Percentiles rank a stretch among this genome's conserved stretches.
Conservation (phyloP, 179 eudicot genomes). For the Heliamphora pulchella region DNA sequence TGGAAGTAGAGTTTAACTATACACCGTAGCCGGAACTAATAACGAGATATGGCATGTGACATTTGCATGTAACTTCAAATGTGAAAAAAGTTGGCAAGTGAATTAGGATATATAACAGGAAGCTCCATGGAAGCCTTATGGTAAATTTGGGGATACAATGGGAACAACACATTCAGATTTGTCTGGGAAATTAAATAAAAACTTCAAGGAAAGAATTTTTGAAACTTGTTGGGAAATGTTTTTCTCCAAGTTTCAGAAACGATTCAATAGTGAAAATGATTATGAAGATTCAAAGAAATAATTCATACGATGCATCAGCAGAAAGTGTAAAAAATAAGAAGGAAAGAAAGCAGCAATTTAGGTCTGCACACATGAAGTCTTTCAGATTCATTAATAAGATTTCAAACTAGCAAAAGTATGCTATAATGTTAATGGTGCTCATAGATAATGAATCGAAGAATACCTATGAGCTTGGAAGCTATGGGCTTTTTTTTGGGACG, state of each 20-base stretch:
- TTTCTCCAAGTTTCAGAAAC: neutral
- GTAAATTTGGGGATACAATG: constrained; percentile 5
- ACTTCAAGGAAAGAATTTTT: neutral
- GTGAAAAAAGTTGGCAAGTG: neutral
- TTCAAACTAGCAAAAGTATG: no score
- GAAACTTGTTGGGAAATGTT: neutral
- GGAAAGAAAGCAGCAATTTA: no score
- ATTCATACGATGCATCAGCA: neutral
- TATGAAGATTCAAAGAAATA: neutral
- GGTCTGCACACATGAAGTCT: no score
- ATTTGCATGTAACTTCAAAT: no score
- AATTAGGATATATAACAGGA: neutral
- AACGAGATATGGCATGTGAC: neutral
- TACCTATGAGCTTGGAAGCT: no score
- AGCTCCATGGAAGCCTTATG: neutral
- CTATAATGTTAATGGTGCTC: no score
- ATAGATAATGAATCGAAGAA: no score
- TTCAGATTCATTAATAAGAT: no score
- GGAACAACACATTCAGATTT: neutral
- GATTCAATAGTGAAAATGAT: neutral
- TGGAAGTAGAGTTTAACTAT: neutral
- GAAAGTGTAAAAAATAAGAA: no score
- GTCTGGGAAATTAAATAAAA: neutral
- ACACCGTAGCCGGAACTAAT: neutral
- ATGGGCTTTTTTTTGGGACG: neutral